Conservation (phyloP, 2,329 filamentous ascomycete species). For the Sodiomyces alkalinus region DNA sequence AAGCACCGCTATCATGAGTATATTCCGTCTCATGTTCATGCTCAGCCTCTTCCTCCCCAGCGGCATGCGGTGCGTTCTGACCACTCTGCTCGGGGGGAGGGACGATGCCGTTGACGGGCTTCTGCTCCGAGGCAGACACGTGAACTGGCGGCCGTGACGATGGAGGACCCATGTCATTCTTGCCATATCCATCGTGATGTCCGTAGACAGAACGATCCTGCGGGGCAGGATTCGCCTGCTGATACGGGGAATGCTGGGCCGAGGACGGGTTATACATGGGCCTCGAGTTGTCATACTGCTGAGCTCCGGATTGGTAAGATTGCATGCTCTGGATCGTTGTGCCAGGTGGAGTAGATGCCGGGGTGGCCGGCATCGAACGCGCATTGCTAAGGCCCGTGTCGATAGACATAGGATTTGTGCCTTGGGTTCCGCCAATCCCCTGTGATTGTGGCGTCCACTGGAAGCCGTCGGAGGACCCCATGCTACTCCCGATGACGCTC, state of each 20-base stretch:
- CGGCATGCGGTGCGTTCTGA: conserved; percentile 35
- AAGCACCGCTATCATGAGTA: conserved; percentile 65
- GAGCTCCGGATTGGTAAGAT: conserved; percentile 53
- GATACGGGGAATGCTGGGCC: conserved; percentile 56
- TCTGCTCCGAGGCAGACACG: conserved; percentile 33
- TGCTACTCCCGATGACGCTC: conserved; percentile 50
- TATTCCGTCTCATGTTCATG: conserved; percentile 72
- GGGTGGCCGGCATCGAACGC: conserved; percentile 80
- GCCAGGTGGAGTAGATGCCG: conserved; percentile 78
- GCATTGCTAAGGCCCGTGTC: conserved; percentile 65
- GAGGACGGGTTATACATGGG: conserved; percentile 63
- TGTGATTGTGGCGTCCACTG: conserved; percentile 52
- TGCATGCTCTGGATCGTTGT: conserved; percentile 63
- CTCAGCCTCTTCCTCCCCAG: conserved; percentile 53
- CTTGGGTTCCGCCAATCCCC: conserved; percentile 46
- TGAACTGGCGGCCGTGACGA: conserved; percentile 34
- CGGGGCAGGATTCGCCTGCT: conserved; percentile 41
- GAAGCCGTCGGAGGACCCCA: conserved; percentile 63
- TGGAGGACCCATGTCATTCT: conserved; percentile 80
- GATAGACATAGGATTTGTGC: conserved; percentile 60
- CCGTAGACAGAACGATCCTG: conserved; percentile 50
- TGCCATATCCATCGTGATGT: conserved; percentile 56
- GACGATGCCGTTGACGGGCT: conserved; percentile 52
- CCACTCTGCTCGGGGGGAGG: conserved; percentile 36
- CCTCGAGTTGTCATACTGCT: conserved; percentile 61